phyloP scores from a whole-genome alignment of 208 protist genomes.

The Leishmania mexicana region DNA sequence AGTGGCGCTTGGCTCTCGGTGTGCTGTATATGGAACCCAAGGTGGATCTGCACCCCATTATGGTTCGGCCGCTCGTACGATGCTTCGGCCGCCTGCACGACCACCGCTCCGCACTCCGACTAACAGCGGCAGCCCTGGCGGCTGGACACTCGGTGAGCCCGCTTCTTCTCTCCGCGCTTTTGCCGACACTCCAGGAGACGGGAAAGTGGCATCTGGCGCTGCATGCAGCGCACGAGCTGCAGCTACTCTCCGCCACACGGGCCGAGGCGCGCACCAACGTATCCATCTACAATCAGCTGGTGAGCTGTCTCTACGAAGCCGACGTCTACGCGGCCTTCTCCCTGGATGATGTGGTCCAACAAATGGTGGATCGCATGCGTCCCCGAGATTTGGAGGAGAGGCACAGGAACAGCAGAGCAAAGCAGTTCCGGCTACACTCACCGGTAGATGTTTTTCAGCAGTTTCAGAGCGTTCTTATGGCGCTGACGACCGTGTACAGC shows the following conservation, averaged over 20 bases:
- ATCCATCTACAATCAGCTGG: conserved; percentile 43
- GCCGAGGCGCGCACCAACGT: conserved; percentile 32
- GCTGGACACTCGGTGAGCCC: conserved; percentile 51
- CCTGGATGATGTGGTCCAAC: conserved; percentile 57
- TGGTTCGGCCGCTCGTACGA: conserved; percentile 71
- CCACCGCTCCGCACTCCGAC: conserved; percentile 43
- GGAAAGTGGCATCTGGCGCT: conserved; percentile 61
- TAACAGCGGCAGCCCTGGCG: conserved; percentile 53
- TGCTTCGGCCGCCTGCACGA: conserved; percentile 42
- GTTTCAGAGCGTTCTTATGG: conserved; percentile 43
- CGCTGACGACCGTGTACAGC: conserved; percentile 50
- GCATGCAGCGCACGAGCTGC: conserved; percentile 44
- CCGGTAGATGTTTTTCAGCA: conserved; percentile 53
- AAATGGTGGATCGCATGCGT: conserved; percentile 55
- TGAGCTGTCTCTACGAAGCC: conserved; percentile 70
- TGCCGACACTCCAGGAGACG: conserved; percentile 47
- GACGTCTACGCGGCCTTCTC: conserved; percentile 61
- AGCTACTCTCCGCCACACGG: conserved; percentile 56
- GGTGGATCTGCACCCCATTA: conserved; percentile 31
- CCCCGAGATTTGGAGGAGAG: conserved; percentile 23
- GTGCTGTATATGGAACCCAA: conserved; percentile 28
- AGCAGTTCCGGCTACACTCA: conserved; percentile 59
- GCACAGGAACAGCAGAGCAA: background rate
- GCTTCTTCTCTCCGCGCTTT: conserved; percentile 58
- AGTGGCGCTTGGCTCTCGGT: conserved; percentile 52